Conservation (phyloP, 1,284 basidiomycete species). For the Ceratobasidium sp. region DNA sequence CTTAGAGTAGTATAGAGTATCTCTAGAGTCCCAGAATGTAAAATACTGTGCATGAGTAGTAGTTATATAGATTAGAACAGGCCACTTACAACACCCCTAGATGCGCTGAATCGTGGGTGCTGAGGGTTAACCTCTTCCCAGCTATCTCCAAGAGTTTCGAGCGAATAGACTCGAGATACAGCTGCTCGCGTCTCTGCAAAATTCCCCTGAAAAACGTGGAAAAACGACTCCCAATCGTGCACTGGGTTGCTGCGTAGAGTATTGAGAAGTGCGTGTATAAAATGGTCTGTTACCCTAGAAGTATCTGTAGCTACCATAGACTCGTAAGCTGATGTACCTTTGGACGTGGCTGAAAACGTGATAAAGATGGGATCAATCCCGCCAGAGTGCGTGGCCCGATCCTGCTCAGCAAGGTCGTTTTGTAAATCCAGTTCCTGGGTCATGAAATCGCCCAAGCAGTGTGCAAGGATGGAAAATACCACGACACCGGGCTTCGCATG, state of each 20-base stretch:
- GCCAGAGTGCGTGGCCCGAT: neutral
- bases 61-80: neutral
- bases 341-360: slow-evolving; percentile 20
- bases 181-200: neutral
- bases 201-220: neutral
- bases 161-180: neutral
- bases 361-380: neutral
- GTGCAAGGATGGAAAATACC: slow-evolving; percentile 24
- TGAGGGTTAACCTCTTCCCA: slow-evolving; percentile 5
- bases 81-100: neutral
- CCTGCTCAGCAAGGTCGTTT: neutral
- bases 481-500: neutral
- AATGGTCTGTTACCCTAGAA: slow-evolving; percentile 2
- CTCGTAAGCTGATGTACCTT: neutral
- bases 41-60: neutral
- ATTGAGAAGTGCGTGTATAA: neutral
- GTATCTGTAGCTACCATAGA: neutral
- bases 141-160: neutral
- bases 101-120: slow-evolving; percentile 4
- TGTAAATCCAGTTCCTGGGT: neutral
- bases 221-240: slow-evolving; percentile 18
- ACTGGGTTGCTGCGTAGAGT: neutral
- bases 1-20: neutral
- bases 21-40: neutral
- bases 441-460: slow-evolving; percentile 29